These are phyloP conservation scores for Herpetomonas tarakana DNA, from an alignment of 208 protist species.

Conservation along the genomic window DNA sequence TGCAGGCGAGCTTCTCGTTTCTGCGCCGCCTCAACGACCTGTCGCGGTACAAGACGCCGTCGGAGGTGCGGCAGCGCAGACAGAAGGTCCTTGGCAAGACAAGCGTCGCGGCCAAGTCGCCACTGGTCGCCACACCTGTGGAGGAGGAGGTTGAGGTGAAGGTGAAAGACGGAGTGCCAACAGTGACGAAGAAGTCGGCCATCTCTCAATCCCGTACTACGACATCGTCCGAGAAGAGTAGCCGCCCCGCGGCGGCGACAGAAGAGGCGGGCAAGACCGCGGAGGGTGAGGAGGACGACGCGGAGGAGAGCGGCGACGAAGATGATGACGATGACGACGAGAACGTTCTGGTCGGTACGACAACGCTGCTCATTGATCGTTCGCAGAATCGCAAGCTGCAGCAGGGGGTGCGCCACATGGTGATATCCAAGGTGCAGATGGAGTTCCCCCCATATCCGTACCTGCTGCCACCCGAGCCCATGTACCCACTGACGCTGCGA, in stretches of 20 bases:
- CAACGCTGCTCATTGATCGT: conserved; percentile 62
- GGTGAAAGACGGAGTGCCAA: not conserved
- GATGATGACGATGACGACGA: conserved; percentile 17
- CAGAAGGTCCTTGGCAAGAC: not conserved
- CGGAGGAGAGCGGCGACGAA: not conserved
- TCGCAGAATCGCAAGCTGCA: conserved; percentile 48
- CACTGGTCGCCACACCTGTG: not conserved
- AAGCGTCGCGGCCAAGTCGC: not conserved
- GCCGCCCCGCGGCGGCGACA: no score
- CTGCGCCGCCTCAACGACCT: conserved; percentile 54
- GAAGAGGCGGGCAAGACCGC: not conserved
- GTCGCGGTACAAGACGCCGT: conserved; percentile 3
- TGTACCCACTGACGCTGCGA: conserved; percentile 60
- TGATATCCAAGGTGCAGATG: conserved; percentile 34
- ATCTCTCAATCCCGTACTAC: no score
- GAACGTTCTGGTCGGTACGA: conserved; percentile 31
- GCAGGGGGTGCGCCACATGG: conserved; percentile 57
- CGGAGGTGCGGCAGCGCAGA: not conserved
- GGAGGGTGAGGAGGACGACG: not conserved
- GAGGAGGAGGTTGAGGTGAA: not conserved
- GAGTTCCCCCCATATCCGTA: conserved; percentile 67
- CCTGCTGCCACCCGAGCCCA: conserved; percentile 75
- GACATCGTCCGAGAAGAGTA: no score
- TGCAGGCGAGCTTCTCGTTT: conserved; percentile 52
- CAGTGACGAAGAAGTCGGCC: not conserved